Conservation (phyloP, 805 yeast species). For the Lipomyces sp. region DNA sequence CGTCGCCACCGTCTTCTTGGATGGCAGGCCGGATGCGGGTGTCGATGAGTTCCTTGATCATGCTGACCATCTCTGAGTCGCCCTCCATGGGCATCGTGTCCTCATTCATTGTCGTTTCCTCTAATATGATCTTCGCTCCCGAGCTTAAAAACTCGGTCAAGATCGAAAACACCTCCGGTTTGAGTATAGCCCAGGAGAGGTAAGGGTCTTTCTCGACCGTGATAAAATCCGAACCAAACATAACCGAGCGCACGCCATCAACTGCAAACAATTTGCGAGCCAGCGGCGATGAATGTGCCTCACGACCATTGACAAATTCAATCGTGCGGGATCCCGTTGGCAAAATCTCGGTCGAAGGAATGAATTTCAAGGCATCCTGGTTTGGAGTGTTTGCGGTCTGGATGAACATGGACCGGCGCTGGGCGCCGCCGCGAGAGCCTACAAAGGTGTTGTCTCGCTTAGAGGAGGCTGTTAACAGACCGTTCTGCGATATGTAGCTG, state of each 20-base stretch:
- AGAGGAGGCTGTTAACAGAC: background rate
- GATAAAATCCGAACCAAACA: constrained; percentile 83
- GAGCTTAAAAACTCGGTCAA: constrained; percentile 53
- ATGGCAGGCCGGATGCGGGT: constrained; percentile 97
- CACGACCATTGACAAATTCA: constrained; percentile 76
- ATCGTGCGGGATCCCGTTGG: constrained; percentile 62
- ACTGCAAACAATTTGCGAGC: constrained; percentile 75
- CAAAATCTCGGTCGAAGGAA: constrained; percentile 69
- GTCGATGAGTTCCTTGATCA: constrained; percentile 89
- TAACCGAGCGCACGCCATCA: constrained; percentile 75
- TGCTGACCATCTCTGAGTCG: constrained; percentile 78
- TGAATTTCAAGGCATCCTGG: constrained; percentile 80
- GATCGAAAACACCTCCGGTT: constrained; percentile 61
- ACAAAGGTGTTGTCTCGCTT: background rate
- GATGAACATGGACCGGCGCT: constrained; percentile 55
- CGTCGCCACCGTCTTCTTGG: constrained; percentile 98
- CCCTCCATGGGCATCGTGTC: constrained; percentile 61
- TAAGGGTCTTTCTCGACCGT: constrained; percentile 71
- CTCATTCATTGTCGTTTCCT: constrained; percentile 45
- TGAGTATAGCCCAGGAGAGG: constrained; percentile 72
- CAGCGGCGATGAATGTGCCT: constrained; percentile 74
- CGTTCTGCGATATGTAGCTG: background rate
- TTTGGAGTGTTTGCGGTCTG: constrained; percentile 88
- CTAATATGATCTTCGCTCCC: constrained; percentile 54
- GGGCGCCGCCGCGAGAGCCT: constrained; percentile 2